Base-by-base conservation (phyloP, 2,329 filamentous ascomycete species). In the Phialemonium atrogriseum region DNA sequence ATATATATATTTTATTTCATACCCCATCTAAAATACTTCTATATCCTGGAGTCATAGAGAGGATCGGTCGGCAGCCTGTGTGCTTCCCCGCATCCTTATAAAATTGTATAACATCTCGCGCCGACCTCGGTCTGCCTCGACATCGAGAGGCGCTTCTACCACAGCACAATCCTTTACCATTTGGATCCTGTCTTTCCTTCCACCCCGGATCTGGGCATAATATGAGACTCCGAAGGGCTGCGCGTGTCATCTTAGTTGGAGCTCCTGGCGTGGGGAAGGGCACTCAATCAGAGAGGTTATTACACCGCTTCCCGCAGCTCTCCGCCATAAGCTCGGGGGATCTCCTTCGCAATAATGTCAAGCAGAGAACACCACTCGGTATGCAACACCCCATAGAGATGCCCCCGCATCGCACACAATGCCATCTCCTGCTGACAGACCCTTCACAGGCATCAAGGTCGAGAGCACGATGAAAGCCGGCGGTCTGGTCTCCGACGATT, bases 191-290 rank as follows among this genome's bases (percentile, higher is more conserved):
- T 21, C 13, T 12, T 18, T 20, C n/a, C n/a, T n/a, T n/a, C n/a
- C n/a, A n/a, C n/a, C n/a, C n/a, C n/a, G n/a, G n/a, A n/a, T n/a
- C 11, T 14, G 10, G 14, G n/a, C 13, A 12, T 15, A 20, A 24
- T 18, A 79, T 80, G 75, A 69, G 76, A 62, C 74, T 93, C 51
- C 73, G 70, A 44, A 79, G 72, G 61, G 89, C 91, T 36, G 91
- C 91, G 33, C 83, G 91, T 41, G 80, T 96, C 42, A 96, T 98
- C 52, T 77, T 98, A 45, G 77, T 98, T 48, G 91, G 91, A 47
- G 88, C 89, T 32, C 91, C 91, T n/a, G 88, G 88, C 36, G 91
- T 94, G 35, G 91, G 91, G 41, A 98, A 98, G 59, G 91, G 89
- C 41, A 98, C 91, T 4, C 91, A 98, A 64, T 86, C 85, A 31